Percentiles rank a stretch among this genome's conserved stretches.
Evolutionary conservation across 495 filamentous ascomycete genomes (phyloP).

Genomic region (Amorphotheca resinae): DNA sequence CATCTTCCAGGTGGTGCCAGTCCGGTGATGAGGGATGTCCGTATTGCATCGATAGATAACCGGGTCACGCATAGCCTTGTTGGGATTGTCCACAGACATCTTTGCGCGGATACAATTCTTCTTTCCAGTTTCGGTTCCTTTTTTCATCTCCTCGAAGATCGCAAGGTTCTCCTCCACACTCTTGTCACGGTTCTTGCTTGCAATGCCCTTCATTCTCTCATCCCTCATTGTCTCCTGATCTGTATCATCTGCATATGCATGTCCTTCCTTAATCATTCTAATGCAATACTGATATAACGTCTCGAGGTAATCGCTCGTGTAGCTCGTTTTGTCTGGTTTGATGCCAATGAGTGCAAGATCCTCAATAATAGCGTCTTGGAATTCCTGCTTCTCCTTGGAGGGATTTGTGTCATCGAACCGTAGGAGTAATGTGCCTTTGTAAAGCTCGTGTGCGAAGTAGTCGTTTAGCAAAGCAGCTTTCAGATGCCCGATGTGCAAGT

Average conservation of each 20-base stretch:
- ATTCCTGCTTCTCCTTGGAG: constrained; percentile 71
- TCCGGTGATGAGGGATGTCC: constrained; percentile 68
- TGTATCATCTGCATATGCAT: constrained; percentile 72
- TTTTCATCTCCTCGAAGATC: constrained; percentile 68
- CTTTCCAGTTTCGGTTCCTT: constrained; percentile 49
- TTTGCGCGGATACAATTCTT: constrained; percentile 71
- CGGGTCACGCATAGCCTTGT: constrained; percentile 67
- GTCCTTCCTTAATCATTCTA: constrained; percentile 58
- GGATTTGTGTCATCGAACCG: constrained; percentile 81
- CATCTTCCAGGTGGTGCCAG: constrained; percentile 80
- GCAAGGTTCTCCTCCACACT: constrained; percentile 55
- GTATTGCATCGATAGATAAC: constrained; percentile 72
- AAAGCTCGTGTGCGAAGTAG: constrained; percentile 66
- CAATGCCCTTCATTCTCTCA: constrained; percentile 55
- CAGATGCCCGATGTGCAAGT: constrained; percentile 71
- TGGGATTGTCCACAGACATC: constrained; percentile 62
- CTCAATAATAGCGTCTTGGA: constrained; percentile 61
- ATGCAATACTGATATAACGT: constrained; percentile 57
- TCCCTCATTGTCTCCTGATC: constrained; percentile 54
- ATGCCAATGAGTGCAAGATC: constrained; percentile 66
- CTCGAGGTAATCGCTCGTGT: constrained; percentile 68
- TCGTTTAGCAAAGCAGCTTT: constrained; percentile 76
- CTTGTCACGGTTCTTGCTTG: constrained; percentile 54
- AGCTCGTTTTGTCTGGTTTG: constrained; percentile 56
- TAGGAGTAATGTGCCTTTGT: constrained; percentile 60